Conservation (phyloP, 2,329 filamentous ascomycete species). For the Chrysoporthe austroafricana region DNA sequence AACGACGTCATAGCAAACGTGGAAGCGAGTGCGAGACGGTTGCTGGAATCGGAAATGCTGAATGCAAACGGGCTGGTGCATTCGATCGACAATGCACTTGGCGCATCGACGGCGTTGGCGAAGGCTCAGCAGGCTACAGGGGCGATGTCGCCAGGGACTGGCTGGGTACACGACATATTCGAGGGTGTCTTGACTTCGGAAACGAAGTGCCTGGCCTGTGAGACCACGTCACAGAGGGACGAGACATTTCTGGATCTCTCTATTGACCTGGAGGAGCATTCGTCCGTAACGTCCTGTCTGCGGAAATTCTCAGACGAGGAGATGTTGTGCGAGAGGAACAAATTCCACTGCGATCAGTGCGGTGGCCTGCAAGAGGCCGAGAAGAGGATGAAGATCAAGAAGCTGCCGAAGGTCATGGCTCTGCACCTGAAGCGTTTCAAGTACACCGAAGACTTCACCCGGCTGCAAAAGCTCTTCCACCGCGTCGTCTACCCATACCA, state of each 20-base stretch:
- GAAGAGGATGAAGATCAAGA: conserved; percentile 99
- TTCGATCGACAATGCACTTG: conserved; percentile 52
- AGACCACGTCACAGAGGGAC: conserved; percentile 92
- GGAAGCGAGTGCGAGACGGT: conserved; percentile 77
- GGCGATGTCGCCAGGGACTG: conserved; percentile 64
- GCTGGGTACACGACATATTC: conserved; percentile 97
- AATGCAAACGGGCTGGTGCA: conserved; percentile 51
- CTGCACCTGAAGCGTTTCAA: conserved; percentile 97
- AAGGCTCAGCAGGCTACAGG: conserved; percentile 41
- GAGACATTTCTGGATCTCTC: conserved; percentile 96
- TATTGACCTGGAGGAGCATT: conserved; percentile 92
- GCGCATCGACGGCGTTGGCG: conserved; percentile 37
- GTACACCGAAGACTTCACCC: conserved; percentile 93
- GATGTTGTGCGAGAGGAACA: conserved; percentile 97
- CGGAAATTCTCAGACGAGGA: conserved; percentile 97
- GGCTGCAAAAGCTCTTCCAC: conserved; percentile 95
- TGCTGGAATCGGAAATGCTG: conserved; percentile 54
- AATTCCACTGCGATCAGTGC: conserved; percentile 98
- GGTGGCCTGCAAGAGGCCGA: conserved; percentile 96
- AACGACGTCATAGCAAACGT: conserved; percentile 96
- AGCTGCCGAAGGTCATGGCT: conserved; percentile 86
- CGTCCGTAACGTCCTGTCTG: conserved; percentile 93
- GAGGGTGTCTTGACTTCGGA: conserved; percentile 94
- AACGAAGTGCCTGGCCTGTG: conserved; percentile 94
- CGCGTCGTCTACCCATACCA: conserved; percentile 97